Conservation (phyloP, 768 basidiomycete genomes). For the Tylopilus rubrobrunneus region DNA sequence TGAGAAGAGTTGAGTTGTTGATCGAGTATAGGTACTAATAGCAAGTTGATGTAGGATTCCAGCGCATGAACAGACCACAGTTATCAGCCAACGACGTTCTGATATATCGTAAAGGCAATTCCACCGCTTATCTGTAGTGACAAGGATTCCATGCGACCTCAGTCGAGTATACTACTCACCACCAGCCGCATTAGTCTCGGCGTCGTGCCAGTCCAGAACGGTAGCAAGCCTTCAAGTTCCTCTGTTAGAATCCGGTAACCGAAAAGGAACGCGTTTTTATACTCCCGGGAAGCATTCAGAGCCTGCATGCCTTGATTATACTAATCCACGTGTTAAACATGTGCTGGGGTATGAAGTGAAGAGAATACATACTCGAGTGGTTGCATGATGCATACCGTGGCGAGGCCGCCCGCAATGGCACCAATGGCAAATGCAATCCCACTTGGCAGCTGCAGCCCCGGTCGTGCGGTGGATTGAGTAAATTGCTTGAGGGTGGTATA, state of each 20-base stretch:
- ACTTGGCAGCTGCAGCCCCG: slow-evolving; percentile 80
- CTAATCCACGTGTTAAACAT: slow-evolving; percentile 36
- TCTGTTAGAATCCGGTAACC: slow-evolving; percentile 92
- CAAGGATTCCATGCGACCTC: neutral
- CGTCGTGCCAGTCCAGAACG: slow-evolving; percentile 97
- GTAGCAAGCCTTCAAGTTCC: slow-evolving; percentile 82
- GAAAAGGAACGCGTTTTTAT: slow-evolving; percentile 94
- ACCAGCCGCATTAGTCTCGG: slow-evolving; percentile 83
- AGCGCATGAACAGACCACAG: too few relatives aligned
- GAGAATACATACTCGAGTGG: slow-evolving; percentile 62
- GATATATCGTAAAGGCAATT: slow-evolving; percentile 90
- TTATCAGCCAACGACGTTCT: too few relatives aligned
- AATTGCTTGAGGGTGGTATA: slow-evolving; percentile 93
- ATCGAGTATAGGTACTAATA: too few relatives aligned
- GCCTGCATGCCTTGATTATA: slow-evolving; percentile 98
- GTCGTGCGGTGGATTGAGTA: slow-evolving; percentile 77
- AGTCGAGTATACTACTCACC: slow-evolving; percentile 41
- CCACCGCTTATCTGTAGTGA: slow-evolving; percentile 78
- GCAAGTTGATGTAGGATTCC: too few relatives aligned
- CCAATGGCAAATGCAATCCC: slow-evolving; percentile 94
- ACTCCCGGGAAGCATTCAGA: slow-evolving; percentile 74
- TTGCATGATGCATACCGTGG: slow-evolving; percentile 91
- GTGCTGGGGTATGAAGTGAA: neutral
- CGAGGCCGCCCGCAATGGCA: slow-evolving; percentile 88
- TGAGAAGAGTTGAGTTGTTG: too few relatives aligned